Conservation (phyloP, 2,329 filamentous ascomycete genomes). For the Parastagonospora nodorum region DNA sequence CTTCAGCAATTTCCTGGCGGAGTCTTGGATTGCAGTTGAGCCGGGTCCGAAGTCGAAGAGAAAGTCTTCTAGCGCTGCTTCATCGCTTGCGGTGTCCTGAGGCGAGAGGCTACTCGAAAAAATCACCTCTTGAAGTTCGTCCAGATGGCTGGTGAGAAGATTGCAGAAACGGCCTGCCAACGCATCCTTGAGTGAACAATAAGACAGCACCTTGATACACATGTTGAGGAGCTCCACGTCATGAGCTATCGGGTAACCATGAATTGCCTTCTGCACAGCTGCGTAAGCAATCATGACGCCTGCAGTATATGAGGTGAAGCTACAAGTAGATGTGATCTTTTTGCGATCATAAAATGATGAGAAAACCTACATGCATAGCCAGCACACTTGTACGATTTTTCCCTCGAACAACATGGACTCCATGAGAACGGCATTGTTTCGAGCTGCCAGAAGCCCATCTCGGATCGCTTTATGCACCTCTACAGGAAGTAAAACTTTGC, state of each 20-base stretch:
- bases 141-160: constrained; percentile 8
- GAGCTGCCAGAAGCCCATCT: constrained; percentile 23
- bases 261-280: constrained; percentile 17
- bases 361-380: constrained; percentile 24
- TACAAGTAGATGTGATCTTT: not conserved
- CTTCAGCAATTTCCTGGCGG: constrained; percentile 14
- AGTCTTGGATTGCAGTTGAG: constrained; percentile 10
- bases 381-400: constrained; percentile 22
- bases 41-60: constrained; percentile 14
- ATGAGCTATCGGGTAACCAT: not conserved
- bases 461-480: constrained; percentile 11
- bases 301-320: constrained; percentile 20
- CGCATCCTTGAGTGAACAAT: constrained; percentile 11
- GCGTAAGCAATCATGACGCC: constrained; percentile 19
- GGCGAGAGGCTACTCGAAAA: not conserved
- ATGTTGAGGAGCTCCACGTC: constrained; percentile 11
- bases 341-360: not conserved
- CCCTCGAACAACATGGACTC: constrained; percentile 14
- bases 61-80: not conserved
- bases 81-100: too few relatives aligned
- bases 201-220: constrained; percentile 9
- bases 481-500: constrained; percentile 1
- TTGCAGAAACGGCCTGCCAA: constrained; percentile 6
- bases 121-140: not conserved
- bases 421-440: constrained; percentile 18